A percentile compares a stretch with the other conserved stretches of the same genome.
Evolutionary conservation across 2,329 filamentous ascomycete genomes (phyloP).

Genomic region (Sporothrix pallida): DNA sequence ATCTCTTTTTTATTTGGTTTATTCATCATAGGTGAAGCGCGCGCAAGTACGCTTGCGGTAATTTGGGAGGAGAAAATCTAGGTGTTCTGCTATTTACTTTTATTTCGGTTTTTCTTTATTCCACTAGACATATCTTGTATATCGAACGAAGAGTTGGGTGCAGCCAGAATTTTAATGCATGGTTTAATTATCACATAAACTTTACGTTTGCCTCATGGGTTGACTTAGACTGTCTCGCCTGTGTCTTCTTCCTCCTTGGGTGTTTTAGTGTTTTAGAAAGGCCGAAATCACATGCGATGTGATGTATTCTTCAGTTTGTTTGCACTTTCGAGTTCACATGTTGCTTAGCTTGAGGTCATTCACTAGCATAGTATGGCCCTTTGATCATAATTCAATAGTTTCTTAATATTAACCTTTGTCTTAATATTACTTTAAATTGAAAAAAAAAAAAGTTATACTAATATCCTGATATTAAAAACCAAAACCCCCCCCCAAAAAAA

Average conservation of each 20-base stretch:
- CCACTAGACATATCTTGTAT: neutral
- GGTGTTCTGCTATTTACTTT: neutral
- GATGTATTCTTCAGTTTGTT: too few species aligned
- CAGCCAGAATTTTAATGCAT: slow-evolving; percentile 10
- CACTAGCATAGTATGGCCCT: too few species aligned
- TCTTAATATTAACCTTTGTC: too few species aligned
- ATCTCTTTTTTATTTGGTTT: slow-evolving; percentile 29
- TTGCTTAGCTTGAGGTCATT: too few species aligned
- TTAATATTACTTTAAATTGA: too few species aligned
- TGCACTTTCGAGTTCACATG: too few species aligned
- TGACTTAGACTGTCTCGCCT: neutral
- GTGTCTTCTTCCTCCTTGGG: neutral
- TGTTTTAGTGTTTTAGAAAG: neutral
- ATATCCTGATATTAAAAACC: too few species aligned
- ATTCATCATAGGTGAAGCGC: slow-evolving; percentile 18
- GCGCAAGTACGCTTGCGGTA: slow-evolving; percentile 23
- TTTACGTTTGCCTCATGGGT: neutral
- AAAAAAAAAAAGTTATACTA: too few species aligned
- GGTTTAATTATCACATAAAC: neutral
- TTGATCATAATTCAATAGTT: too few species aligned
- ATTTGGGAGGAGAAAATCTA: neutral
- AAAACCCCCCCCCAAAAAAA: too few species aligned
- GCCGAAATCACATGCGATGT: too few species aligned
- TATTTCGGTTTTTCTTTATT: neutral
- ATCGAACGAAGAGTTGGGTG: slow-evolving; percentile 2